phyloP scores from a whole-genome alignment of 2,329 filamentous ascomycete genomes.

The Emmonsia crescens region DNA sequence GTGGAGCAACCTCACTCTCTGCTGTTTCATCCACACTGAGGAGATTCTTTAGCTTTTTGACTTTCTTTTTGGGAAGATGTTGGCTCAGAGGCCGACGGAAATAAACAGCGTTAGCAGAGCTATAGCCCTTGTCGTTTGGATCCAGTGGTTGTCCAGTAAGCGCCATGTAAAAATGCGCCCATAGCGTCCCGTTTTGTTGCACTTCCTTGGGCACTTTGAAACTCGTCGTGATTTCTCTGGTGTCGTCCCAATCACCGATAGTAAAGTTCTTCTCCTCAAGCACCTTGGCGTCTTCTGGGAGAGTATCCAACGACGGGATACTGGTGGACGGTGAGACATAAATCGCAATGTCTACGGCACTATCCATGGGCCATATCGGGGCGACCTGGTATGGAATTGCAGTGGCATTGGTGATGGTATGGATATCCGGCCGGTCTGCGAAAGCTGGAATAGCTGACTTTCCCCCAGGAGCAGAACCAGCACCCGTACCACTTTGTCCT shows the following conservation, averaged over 20 bases:
- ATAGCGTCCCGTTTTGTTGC: conserved; percentile 86
- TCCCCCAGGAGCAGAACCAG: conserved; percentile 11
- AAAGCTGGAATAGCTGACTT: conserved; percentile 49
- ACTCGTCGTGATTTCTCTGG: conserved; percentile 61
- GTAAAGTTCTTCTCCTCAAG: conserved; percentile 71
- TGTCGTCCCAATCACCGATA: conserved; percentile 68
- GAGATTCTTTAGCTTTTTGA: conserved; percentile 75
- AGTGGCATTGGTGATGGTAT: conserved; percentile 49
- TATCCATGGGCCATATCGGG: conserved; percentile 78
- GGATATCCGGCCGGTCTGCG: conserved; percentile 48
- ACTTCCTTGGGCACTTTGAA: conserved; percentile 69
- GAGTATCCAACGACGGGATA: conserved; percentile 55
- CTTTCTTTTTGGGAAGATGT: conserved; percentile 84
- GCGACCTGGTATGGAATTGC: conserved; percentile 59
- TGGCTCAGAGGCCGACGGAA: conserved; percentile 79
- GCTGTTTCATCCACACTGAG: conserved; percentile 44
- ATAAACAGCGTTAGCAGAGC: conserved; percentile 65
- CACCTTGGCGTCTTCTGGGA: conserved; percentile 54
- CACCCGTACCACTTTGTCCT: conserved; percentile 18
- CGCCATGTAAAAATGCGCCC: conserved; percentile 86
- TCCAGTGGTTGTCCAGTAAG: conserved; percentile 67
- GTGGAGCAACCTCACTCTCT: conserved; percentile 42
- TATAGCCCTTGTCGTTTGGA: conserved; percentile 60
- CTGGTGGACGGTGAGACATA: conserved; percentile 69
- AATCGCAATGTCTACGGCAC: conserved; percentile 68